Base-by-base conservation (phyloP, 208 protist species). In the Crithidia acanthocephali region DNA sequence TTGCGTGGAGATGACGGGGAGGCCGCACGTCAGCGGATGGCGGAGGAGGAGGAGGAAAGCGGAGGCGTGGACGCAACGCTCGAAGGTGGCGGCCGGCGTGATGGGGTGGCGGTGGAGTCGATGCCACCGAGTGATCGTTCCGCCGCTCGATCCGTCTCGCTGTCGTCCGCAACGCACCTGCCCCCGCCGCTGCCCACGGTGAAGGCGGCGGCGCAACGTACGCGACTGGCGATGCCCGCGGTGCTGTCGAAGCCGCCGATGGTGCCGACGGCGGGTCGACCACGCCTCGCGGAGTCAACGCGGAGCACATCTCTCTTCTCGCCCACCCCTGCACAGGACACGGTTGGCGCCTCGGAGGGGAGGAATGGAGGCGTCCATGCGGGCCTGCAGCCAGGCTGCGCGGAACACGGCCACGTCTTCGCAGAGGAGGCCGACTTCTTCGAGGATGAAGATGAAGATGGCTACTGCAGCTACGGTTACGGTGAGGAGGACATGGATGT, bases 391-490 rank as follows among this genome's bases (percentile, higher is more conserved):
- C 10, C 7, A 22, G 48, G 16, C 7, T 28, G 25, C 15, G 30
- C 11, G 22, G 30, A 3, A 7, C 60, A n/a, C 0, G 23, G 47
- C 32, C 32, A 59, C 23, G 32, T 35, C 2, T 47, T 23, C 13
- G 13, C 27, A 9, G 58, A 68, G 2, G 48, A 69, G 0, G 71
- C 40, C 8, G 71, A 58, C 33, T 57, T 33, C 9, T 58, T 59
- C 28, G 68, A 65, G 0, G 72, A 56, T 0, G 62, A 69, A 27
- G 72, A 59, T 20, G 72, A 67, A 7, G 44, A 44, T 10, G 72
- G 55, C 40, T 78, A 72, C 65, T 78, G 72, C 59, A 44, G 59
- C 60, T 72, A 72, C 51, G 72, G 65, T 0, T 78, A 64, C 42
- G 65, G 56, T 32, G 57, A 40, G 18, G 64, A 44, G 28, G 8